Evolutionary conservation across 2,329 filamentous ascomycete species (phyloP), one percentile per base, ranked within the genome.

Genomic region (Calonectria fujianensis): DNA sequence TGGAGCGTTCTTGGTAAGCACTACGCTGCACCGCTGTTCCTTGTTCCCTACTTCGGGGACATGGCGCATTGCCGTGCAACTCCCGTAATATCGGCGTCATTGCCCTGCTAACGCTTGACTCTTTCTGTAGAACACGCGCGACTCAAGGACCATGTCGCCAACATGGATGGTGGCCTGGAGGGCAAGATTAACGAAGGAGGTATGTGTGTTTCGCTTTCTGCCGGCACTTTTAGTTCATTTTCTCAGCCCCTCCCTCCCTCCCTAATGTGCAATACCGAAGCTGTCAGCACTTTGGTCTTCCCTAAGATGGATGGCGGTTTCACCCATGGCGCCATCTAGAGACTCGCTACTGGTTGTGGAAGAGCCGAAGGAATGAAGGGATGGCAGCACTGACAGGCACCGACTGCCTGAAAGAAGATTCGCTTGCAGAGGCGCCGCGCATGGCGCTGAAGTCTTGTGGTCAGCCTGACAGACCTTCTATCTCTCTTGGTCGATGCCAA

Each of bases 151-250:
- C 95, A 98, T 86, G 91, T 99, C 75, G 88, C 93, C 3, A 91
- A 89, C 77, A 97, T 99, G 96, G 91, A 94, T 57, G 96, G 96
- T 77, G 95, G 96, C 79, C 90, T 99, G 24, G 97, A 98, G 86
- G 95, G 96, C 65, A 94, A 91, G 83, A 93, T 99, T 77, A 91
- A 98, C 81, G 97, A 99, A 94, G 97, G 94, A 90, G 97, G 95
- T 96, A 87, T 89, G 94, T 90, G 66, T 27, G 48, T 64, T 74
- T 73, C 78, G 75, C 76, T 78, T 79, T 80, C 76, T 79, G 66
- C 81, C 75, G 76, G 77, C 74, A 80, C 76, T 78, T 78, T 67
- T 69, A 66, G 75, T 52, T 72, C 73, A 71, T 71, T 68, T 73
- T 13, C 29, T 61, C 32, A 61, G 57, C 35, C 29, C 57, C 29